phyloP scores from a whole-genome alignment of 2,329 filamentous ascomycete genomes.

The Teratosphaeria nubilosa region DNA sequence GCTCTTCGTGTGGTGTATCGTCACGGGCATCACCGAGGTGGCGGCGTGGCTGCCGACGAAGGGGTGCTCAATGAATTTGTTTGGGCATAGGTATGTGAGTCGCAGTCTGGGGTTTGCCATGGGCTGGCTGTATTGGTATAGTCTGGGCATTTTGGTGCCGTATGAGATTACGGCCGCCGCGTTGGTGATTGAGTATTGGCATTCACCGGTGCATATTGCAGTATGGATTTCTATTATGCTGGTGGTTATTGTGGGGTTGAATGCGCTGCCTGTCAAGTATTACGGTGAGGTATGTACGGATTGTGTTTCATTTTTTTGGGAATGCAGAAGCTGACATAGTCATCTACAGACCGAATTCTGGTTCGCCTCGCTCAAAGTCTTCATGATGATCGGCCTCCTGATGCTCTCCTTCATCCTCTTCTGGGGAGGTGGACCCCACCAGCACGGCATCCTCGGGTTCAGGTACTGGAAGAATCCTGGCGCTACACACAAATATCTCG shows the following conservation, averaged over 20 bases:
- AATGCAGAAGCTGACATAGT: not conserved
- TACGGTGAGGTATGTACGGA: conserved; percentile 33
- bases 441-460: conserved; percentile 39
- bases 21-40: conserved; percentile 46
- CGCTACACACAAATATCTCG: conserved; percentile 40
- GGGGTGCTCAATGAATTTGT: conserved; percentile 41
- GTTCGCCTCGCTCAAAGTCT: conserved; percentile 39
- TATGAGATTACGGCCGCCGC: conserved; percentile 29
- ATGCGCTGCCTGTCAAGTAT: conserved; percentile 38
- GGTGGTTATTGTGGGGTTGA: conserved; percentile 33
- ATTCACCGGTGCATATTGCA: conserved; percentile 28
- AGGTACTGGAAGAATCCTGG: conserved; percentile 42
- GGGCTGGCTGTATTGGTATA: conserved; percentile 34
- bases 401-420: conserved; percentile 46
- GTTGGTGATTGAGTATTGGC: conserved; percentile 28
- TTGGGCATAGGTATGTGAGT: conserved; percentile 35
- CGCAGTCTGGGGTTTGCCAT: conserved; percentile 36
- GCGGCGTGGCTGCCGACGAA: conserved; percentile 50
- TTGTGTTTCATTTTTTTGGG: not conserved
- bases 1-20: conserved; percentile 33
- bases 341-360: conserved; percentile 23
- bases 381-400: conserved; percentile 42
- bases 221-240: conserved; percentile 30
- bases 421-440: conserved; percentile 45
- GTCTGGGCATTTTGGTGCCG: conserved; percentile 29